A percentile compares a stretch with the other conserved stretches of the same genome.
These are phyloP conservation scores for Hymenoscyphus infarciens DNA, from an alignment of 2,329 filamentous ascomycete genomes.

Conservation along the genomic window DNA sequence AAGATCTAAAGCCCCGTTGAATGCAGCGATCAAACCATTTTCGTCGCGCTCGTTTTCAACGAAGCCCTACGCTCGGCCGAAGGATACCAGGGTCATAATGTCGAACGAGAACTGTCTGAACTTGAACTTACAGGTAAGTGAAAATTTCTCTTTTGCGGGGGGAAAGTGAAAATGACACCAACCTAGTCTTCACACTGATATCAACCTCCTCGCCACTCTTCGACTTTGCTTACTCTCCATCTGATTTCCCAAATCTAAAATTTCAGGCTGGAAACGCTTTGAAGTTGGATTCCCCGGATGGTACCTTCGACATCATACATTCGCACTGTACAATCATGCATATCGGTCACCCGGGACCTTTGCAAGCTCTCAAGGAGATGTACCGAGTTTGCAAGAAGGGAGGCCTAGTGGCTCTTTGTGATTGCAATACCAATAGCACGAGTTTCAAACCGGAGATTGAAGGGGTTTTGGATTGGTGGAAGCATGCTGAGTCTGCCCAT, in stretches of 20 bases:
- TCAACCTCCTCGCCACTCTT: not conserved
- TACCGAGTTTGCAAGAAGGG: not conserved
- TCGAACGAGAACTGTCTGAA: not conserved
- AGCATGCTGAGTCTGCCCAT: not conserved
- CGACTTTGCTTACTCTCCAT: not conserved
- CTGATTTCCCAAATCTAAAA: not conserved
- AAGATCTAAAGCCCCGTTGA: not conserved
- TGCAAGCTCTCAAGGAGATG: not conserved
- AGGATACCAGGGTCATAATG: not conserved
- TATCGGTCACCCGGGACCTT: not conserved
- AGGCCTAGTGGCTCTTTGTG: not conserved
- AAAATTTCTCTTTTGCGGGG: not conserved
- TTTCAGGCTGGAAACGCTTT: not conserved
- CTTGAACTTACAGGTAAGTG: not conserved
- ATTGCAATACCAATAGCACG: not conserved
- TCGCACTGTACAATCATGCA: not conserved
- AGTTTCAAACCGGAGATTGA: not conserved
- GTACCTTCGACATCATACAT: not conserved
- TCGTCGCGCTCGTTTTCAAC: not conserved
- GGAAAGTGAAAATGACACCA: not conserved
- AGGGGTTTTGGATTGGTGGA: not conserved
- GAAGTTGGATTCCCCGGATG: not conserved
- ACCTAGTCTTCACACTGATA: not conserved
- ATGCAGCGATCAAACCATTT: not conserved
- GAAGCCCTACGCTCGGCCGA: not conserved